phyloP scores from a whole-genome alignment of 768 basidiomycete species.

The Mycena galericulata region DNA sequence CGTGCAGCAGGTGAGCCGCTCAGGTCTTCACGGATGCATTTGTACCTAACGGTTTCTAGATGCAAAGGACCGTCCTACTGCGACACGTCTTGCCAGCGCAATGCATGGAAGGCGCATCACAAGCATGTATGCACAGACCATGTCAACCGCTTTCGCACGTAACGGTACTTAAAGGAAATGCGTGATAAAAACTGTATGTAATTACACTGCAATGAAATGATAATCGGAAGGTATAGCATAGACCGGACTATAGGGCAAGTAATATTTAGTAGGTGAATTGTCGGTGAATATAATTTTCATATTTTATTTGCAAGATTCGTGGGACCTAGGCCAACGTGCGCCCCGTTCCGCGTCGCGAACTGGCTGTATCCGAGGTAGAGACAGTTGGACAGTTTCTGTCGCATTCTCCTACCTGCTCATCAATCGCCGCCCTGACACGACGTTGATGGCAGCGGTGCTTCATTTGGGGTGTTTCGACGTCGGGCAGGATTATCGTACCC shows the following conservation, averaged over 20 bases:
- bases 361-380: background rate
- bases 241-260: background rate
- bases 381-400: background rate
- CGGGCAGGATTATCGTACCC: slow-evolving; percentile 19
- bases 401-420: background rate
- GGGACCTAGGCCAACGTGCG: slow-evolving; percentile 8
- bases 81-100: slow-evolving; percentile 8
- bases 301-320: background rate
- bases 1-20: slow-evolving; percentile 12
- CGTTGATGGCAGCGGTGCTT: slow-evolving; percentile 16
- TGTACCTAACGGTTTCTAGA: background rate
- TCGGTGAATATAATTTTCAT: slow-evolving; percentile 11
- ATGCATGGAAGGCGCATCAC: slow-evolving; percentile 14
- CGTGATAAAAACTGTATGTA: no score
- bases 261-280: slow-evolving; percentile 16
- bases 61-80: slow-evolving; percentile 19
- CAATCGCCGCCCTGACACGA: slow-evolving; percentile 9
- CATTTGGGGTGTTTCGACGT: slow-evolving; percentile 1
- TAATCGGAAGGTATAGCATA: no score
- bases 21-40: background rate
- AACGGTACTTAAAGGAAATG: background rate
- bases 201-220: no score
- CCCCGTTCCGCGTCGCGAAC: background rate
- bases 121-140: slow-evolving; percentile 24
- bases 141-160: slow-evolving; percentile 13